phyloP scores from a whole-genome alignment of 2,329 filamentous ascomycete genomes.

The Nigrograna mackinnonii region DNA sequence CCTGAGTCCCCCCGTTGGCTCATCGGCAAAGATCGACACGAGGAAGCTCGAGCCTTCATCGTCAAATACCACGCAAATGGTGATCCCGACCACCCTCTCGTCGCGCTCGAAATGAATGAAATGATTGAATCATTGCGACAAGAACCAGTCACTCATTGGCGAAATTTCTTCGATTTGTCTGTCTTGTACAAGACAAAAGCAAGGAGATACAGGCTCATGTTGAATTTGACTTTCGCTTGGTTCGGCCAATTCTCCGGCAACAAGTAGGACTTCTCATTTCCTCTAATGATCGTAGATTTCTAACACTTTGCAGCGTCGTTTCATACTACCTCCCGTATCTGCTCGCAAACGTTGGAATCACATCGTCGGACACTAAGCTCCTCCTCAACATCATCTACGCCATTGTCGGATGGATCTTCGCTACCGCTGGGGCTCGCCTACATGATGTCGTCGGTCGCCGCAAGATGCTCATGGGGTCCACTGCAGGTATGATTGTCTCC shows the following conservation, averaged over 20 bases:
- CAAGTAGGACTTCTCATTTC: slow-evolving; percentile 16
- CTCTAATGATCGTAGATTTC: neutral
- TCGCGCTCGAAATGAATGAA: slow-evolving; percentile 35
- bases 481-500: slow-evolving; percentile 22
- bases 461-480: slow-evolving; percentile 30
- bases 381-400: slow-evolving; percentile 42
- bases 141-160: slow-evolving; percentile 20
- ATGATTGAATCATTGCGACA: slow-evolving; percentile 24
- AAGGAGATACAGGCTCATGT: slow-evolving; percentile 21
- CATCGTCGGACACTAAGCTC: slow-evolving; percentile 31
- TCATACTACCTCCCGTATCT: slow-evolving; percentile 37
- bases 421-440: slow-evolving; percentile 33
- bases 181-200: slow-evolving; percentile 23
- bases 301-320: slow-evolving; percentile 19
- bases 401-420: slow-evolving; percentile 33
- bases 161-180: slow-evolving; percentile 22
- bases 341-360: slow-evolving; percentile 37
- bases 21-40: slow-evolving; percentile 23
- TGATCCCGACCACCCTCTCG: slow-evolving; percentile 32
- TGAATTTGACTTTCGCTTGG: slow-evolving; percentile 37
- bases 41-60: slow-evolving; percentile 37
- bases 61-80: slow-evolving; percentile 58
- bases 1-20: slow-evolving; percentile 25
- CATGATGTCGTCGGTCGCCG: slow-evolving; percentile 29
- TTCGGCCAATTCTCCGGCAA: slow-evolving; percentile 43